A percentile compares a stretch with the other conserved stretches of the same genome.
Evolutionary conservation across 345 rosid species (phyloP).

Genomic region (Citrus mangshanensis): DNA sequence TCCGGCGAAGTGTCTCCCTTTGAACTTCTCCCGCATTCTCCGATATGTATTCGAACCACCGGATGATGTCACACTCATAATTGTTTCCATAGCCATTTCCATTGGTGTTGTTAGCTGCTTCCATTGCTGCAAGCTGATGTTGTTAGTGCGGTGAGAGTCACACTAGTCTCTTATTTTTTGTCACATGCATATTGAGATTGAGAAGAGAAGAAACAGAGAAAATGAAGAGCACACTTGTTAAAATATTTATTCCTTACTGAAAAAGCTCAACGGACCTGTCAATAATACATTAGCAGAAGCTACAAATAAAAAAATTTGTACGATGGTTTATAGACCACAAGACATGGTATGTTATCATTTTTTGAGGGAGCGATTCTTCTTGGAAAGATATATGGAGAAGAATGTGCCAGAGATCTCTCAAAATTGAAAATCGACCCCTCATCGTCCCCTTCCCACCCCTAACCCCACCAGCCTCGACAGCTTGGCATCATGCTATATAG

Average conservation of each 20-base stretch:
- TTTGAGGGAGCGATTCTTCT: constrained; percentile 17
- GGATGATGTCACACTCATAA: constrained; percentile 39
- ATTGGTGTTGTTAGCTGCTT: not conserved
- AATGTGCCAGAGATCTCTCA: constrained; percentile 2
- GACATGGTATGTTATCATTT: constrained; percentile 14
- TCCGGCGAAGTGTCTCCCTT: constrained; percentile 64
- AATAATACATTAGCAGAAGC: not conserved
- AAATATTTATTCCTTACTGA: not conserved
- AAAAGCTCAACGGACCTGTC: no score
- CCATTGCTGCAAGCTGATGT: not conserved
- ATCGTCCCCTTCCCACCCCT: not conserved
- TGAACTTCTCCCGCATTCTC: constrained; percentile 54
- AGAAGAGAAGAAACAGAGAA: not conserved
- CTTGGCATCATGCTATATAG: constrained; percentile 2
- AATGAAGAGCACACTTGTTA: constrained; percentile 7
- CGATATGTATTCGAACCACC: constrained; percentile 63
- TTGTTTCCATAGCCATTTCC: constrained; percentile 20
- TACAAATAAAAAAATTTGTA: constrained; percentile 15
- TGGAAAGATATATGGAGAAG: constrained; percentile 18
- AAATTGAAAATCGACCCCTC: no score
- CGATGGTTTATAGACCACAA: constrained; percentile 34
- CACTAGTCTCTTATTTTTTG: not conserved
- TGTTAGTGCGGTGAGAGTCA: not conserved
- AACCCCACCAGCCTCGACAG: constrained; percentile 9
- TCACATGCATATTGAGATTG: not conserved